Base-by-base conservation (phyloP, 345 rosid genomes). In the Isatis tinctoria region DNA sequence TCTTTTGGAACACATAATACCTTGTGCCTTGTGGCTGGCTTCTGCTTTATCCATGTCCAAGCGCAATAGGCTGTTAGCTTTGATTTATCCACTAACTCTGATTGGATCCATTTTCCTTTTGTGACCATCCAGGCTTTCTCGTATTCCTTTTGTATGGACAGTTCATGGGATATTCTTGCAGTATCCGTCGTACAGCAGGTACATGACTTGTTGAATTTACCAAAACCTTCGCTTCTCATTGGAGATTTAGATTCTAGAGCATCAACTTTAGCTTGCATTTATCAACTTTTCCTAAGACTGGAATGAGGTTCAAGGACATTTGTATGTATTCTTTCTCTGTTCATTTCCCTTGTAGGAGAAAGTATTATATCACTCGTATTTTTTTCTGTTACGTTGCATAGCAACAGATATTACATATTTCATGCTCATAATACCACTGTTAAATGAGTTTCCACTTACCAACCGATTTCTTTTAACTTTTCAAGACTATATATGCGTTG, bases 121-220 rank as follows among this genome's bases (percentile, higher is more conserved):
- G 28, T 49, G 56, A 49, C 96, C 47, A 49, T 60, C 82, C 84
- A 94, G 98, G 88, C 91, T 80, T 86, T 94, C 74, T 68, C 78
- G 20, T 88, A 85, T 77, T 86, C 86, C 77, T 81, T 88, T 41
- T 70, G 82, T 74, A 79, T 86, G 87, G 94, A 90, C 79, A 84
- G 66, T 82, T 83, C 56, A 11, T 91, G 98, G 98, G 87, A 84
- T 76, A 82, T 88, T 78, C 93, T 87, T 47, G 92, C 93, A 32
- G 80, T 92, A 79, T 82, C 92, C 58, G 88, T 92, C 66, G 67
- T 92, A 27, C 86, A 87, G 36, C 97, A 94, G 98, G 98, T 94
- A 72, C 51, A 36, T 40, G n/a, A 27, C 61, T 71, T 39, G 39
- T 63, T 64, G 73, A 71, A 44, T 44, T 64, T 64, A 60, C 26